These are phyloP conservation scores for Suillus bovinus DNA, from an alignment of 768 basidiomycete genomes.

Conservation along the genomic window DNA sequence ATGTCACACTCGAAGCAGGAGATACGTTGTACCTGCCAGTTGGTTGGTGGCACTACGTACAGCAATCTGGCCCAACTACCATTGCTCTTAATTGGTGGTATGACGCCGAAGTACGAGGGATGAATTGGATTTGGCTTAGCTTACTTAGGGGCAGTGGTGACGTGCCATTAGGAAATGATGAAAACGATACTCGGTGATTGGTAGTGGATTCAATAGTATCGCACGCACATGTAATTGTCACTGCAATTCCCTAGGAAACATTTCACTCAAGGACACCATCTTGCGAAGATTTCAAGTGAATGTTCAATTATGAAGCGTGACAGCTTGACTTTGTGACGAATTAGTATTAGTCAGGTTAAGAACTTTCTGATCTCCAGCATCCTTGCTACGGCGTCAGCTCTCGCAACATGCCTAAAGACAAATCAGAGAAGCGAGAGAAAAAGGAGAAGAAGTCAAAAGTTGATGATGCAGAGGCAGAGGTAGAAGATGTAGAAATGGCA, in stretches of 20 bases:
- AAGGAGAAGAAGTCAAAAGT: constrained; percentile 69
- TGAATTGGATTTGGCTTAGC: constrained; percentile 67
- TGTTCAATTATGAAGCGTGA: background rate
- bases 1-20: constrained; percentile 65
- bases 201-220: background rate
- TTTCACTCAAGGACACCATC: background rate
- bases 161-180: constrained; percentile 41
- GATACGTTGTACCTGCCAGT: constrained; percentile 89
- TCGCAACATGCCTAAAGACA: constrained; percentile 65
- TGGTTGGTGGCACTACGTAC: constrained; percentile 93
- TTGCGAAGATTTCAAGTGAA: background rate
- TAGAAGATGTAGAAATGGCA: constrained; percentile 50
- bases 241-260: background rate
- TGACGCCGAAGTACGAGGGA: constrained; percentile 73
- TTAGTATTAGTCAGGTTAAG: background rate
- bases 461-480: constrained; percentile 30
- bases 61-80: constrained; percentile 60
- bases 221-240: background rate
- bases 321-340: background rate
- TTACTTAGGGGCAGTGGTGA: constrained; percentile 50
- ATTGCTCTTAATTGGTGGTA: constrained; percentile 92
- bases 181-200: constrained; percentile 12
- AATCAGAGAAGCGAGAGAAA: constrained; percentile 74
- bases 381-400: background rate
- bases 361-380: background rate